Percentiles rank a stretch among this genome's conserved stretches.
Evolutionary conservation across 345 rosid species (phyloP).

Genomic region (Rhodomyrtus tomentosa): DNA sequence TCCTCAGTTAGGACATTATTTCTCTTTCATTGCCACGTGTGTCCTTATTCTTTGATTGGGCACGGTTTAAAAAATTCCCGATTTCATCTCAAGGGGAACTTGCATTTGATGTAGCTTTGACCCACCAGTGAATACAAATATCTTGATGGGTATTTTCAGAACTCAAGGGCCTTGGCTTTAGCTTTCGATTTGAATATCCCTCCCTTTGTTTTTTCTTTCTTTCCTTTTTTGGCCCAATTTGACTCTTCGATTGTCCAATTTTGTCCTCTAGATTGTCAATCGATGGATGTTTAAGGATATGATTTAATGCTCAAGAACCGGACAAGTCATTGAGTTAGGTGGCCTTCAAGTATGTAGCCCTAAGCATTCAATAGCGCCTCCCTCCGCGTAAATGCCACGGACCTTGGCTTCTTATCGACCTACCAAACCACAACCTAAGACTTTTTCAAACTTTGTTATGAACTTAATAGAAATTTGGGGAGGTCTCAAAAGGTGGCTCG

Average conservation of each 20-base stretch:
- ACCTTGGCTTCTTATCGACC: background rate
- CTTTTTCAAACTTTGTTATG: background rate
- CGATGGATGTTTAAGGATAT: background rate
- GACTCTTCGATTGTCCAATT: background rate
- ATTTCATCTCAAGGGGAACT: no score
- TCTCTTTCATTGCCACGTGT: background rate
- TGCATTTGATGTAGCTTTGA: background rate
- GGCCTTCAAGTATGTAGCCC: background rate
- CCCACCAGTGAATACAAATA: background rate
- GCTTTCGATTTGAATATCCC: background rate
- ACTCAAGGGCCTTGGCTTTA: background rate
- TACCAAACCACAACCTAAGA: background rate
- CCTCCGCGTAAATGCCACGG: background rate
- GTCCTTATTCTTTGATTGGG: background rate
- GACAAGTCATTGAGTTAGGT: background rate
- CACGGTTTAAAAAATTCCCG: background rate
- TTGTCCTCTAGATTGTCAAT: background rate
- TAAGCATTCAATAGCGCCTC: background rate
- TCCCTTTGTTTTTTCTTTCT: background rate
- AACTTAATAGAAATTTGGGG: background rate
- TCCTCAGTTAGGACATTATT: no score
- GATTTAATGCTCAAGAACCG: background rate
- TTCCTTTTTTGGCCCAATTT: background rate
- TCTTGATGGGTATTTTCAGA: background rate
- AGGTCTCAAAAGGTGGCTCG: background rate